These are phyloP conservation scores for Juglanconis juglandina DNA, from an alignment of 2,329 filamentous ascomycete genomes.

Conservation along the genomic window DNA sequence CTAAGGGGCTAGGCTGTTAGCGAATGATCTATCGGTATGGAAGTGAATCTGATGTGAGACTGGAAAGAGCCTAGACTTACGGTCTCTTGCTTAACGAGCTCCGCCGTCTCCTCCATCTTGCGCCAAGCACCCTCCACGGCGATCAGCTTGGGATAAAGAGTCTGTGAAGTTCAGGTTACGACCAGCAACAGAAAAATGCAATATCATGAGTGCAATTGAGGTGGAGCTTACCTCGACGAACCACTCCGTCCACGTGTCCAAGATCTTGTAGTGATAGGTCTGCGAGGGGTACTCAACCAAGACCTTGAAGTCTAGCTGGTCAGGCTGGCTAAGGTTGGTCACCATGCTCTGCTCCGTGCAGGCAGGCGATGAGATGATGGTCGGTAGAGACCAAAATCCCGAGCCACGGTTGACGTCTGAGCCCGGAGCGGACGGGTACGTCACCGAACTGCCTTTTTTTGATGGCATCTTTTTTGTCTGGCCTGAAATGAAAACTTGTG, in stretches of 20 bases:
- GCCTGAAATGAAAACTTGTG: background rate
- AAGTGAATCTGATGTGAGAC: background rate
- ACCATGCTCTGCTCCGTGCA: background rate
- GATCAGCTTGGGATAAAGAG: background rate
- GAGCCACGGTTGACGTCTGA: constrained; percentile 3
- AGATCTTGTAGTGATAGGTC: background rate
- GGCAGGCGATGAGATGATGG: background rate
- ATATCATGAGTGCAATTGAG: background rate
- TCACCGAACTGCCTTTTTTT: background rate
- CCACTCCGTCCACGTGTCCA: background rate
- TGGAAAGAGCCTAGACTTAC: background rate
- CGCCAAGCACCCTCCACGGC: constrained; percentile 2
- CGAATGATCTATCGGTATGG: background rate
- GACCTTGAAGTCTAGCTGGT: background rate
- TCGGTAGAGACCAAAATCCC: constrained; percentile 10
- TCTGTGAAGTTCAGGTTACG: background rate
- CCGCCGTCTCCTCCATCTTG: background rate
- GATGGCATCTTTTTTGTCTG: background rate
- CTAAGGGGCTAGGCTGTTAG: background rate
- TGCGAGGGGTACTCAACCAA: background rate
- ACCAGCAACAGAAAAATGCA: background rate
- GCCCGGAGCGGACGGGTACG: constrained; percentile 7
- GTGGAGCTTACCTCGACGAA: background rate
- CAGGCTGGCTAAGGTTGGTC: background rate
- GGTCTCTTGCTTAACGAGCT: background rate